Evolutionary conservation across 352 stramenopile genomes (phyloP).

Genomic region (Phytophthora ramorum): DNA sequence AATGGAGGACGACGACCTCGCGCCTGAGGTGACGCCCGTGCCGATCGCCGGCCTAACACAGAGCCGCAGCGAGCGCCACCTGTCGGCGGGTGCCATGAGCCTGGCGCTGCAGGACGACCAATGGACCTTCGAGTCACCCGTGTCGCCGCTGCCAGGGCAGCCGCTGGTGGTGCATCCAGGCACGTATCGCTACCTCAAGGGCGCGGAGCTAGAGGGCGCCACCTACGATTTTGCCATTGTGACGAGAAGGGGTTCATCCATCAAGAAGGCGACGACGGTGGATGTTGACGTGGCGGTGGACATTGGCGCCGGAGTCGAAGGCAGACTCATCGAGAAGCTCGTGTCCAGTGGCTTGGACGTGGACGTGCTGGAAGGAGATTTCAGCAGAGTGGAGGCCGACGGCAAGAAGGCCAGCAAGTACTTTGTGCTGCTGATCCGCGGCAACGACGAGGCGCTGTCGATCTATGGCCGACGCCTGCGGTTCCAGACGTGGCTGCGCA

Average conservation of each 20-base stretch:
- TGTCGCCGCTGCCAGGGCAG: conserved; percentile 43
- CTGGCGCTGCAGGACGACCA: conserved; percentile 67
- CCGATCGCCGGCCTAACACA: conserved; percentile 16
- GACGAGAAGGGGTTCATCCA: conserved; percentile 43
- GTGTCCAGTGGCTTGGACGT: conserved; percentile 73
- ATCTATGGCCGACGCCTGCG: conserved; percentile 68
- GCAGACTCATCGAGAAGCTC: conserved; percentile 62
- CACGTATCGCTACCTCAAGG: conserved; percentile 66
- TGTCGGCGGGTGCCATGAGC: conserved; percentile 58
- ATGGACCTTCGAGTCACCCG: conserved; percentile 57
- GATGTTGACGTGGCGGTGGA: conserved; percentile 27
- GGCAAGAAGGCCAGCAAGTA: conserved; percentile 65
- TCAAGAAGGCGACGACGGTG: conserved; percentile 23
- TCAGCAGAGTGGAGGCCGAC: conserved; percentile 47
- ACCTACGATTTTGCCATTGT: conserved; percentile 84
- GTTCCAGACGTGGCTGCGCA: conserved; percentile 81
- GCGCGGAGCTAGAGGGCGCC: conserved; percentile 51
- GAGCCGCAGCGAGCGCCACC: conserved; percentile 40
- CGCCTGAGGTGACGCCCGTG: conserved; percentile 42
- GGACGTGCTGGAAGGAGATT: conserved; percentile 76
- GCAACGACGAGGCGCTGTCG: conserved; percentile 65
- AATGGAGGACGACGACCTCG: conserved; percentile 45
- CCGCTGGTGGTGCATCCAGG: conserved; percentile 39
- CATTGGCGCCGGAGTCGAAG: conserved; percentile 36
- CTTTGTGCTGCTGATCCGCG: conserved; percentile 76